A percentile compares a stretch with the other conserved stretches of the same genome.
Conservation (phyloP, 805 yeast genomes). For the Yamadazyma endophytica region DNA sequence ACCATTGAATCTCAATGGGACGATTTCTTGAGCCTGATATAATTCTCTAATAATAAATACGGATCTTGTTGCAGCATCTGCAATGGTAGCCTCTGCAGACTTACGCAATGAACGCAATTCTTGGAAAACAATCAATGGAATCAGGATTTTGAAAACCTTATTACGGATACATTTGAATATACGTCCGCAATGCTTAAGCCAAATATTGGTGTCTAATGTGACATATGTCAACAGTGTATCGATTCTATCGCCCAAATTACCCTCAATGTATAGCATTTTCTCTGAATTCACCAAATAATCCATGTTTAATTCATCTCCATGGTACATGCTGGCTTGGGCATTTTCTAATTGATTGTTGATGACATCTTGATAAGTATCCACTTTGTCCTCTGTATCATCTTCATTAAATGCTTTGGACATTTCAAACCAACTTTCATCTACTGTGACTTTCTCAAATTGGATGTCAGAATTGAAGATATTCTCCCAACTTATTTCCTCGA, state of each 20-base stretch:
- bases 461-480: constrained; percentile 11
- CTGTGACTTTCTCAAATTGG: constrained; percentile 5
- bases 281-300: constrained; percentile 19
- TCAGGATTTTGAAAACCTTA: constrained; percentile 53
- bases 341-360: constrained; percentile 1
- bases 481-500: constrained; percentile 29
- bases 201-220: constrained; percentile 72
- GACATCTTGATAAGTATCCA: not conserved
- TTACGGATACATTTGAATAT: constrained; percentile 64
- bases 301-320: constrained; percentile 19
- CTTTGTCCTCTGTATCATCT: constrained; percentile 11
- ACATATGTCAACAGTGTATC: constrained; percentile 55
- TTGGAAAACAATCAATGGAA: constrained; percentile 75
- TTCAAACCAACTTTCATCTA: constrained; percentile 25
- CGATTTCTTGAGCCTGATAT: constrained; percentile 48
- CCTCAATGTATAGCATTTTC: constrained; percentile 25
- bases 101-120: constrained; percentile 68
- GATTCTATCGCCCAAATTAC: constrained; percentile 54
- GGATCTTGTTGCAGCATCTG: constrained; percentile 78
- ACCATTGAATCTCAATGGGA: constrained; percentile 68
- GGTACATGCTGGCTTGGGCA: no score
- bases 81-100: constrained; percentile 66
- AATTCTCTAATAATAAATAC: constrained; percentile 70
- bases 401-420: constrained; percentile 7
- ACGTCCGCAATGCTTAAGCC: constrained; percentile 79